Percentiles rank a stretch among this genome's conserved stretches.
phyloP scores from a whole-genome alignment of 345 rosid genomes.

The Kandelia obovata region DNA sequence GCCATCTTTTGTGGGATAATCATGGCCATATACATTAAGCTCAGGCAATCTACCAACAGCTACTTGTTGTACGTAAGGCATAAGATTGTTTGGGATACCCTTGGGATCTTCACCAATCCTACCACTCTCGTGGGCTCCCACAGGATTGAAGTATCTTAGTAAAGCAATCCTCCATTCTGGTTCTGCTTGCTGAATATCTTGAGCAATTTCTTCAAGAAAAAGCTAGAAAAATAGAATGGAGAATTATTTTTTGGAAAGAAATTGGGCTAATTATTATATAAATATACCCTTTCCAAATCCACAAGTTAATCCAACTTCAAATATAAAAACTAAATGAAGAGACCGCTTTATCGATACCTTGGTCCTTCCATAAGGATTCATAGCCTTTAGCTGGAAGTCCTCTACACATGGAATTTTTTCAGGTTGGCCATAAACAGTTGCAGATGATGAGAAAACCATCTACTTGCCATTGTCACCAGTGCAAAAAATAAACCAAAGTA shows the following conservation, averaged over 20 bases:
- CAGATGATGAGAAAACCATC: conserved; percentile 98
- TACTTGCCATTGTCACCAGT: conserved; percentile 8
- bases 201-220: conserved; percentile 88
- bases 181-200: conserved; percentile 78
- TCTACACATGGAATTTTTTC: conserved; percentile 78
- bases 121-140: conserved; percentile 95
- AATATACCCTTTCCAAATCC: conserved; percentile 2
- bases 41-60: conserved; percentile 90
- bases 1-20: conserved; percentile 89
- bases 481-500: background rate
- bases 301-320: background rate
- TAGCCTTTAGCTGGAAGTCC: conserved; percentile 63
- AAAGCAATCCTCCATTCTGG: conserved; percentile 84
- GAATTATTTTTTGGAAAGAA: conserved; percentile 8
- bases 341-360: conserved; percentile 42
- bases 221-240: conserved; percentile 38
- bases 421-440: conserved; percentile 97
- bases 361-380: conserved; percentile 94
- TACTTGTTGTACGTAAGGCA: conserved; percentile 97
- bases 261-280: background rate
- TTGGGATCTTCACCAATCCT: conserved; percentile 93
- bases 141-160: conserved; percentile 92
- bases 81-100: conserved; percentile 88
- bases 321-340: background rate
- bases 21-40: conserved; percentile 86